Base-by-base conservation (phyloP, 768 basidiomycete species). In the Lentinula lateritia region DNA sequence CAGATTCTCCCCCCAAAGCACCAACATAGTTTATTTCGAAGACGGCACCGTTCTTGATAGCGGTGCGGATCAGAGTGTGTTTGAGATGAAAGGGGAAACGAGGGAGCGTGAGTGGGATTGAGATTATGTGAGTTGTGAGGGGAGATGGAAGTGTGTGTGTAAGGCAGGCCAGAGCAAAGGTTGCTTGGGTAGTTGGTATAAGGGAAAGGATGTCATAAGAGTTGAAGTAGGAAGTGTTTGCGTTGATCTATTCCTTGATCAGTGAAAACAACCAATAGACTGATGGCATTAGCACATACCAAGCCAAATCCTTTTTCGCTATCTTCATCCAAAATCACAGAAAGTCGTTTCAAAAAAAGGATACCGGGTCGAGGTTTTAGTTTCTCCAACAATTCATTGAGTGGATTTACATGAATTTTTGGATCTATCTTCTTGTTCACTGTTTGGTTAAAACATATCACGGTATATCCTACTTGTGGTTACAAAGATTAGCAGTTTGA, bases 241-340 rank as follows among this genome's bases (percentile, higher is more conserved):
- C 82, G 61, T 85, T 87, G 6, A 86, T 88, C 93, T 94, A 45
- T 32, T 39, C 8, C 18, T 10, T 35, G 55, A 58, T 43, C 38
- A 42, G 45, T 45, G 34, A 43, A 32, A 52, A 52, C 16, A 43
- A 39, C 15, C 10, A 9, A 9, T 48, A 20, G 5, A n/a, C 39
- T 23, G 6, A 1, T 48, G 52, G 43, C 18, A 50, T 8, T 16
- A 15, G 5, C 35, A 74, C 80, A 65, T 61, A 93, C 91, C 70
- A 93, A 70, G 35, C 92, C 90, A 66, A 90, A 89, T 1, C 92
- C 90, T 70, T 92, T 93, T 70, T 93, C 90, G 67, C 92, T 93
- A 45, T 88, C 89, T 66, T 92, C 85, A 63, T 93, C 88, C 8
- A 93, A 78, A 10, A 90, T 76, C 54, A 95, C 87, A n/a, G 86